Evolutionary conservation across 345 rosid species (phyloP), one percentile per base, ranked within the genome.

Genomic region (Sonneratia alba): DNA sequence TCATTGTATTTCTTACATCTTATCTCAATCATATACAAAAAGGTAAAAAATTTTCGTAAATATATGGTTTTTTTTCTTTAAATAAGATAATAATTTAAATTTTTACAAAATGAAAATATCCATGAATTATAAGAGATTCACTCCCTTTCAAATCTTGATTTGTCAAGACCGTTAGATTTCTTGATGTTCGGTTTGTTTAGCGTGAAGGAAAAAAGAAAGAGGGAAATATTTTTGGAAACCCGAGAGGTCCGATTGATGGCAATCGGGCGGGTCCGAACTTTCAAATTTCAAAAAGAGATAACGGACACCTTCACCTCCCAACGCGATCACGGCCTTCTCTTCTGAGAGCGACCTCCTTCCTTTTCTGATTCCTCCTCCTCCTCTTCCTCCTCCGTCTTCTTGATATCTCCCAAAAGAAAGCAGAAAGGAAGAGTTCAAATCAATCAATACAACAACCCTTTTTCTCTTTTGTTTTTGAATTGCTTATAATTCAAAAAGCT

Each of bases 261-360:
- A 40, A 3, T 2, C 21, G 43, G 63, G 47, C 73, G 73, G 64
- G 63, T 75, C 65, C 70, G 27, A 19, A 55, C 70, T 63, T 75
- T 75, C 78, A 75, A 75, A 70, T 75, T 75, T 70, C 55, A 65
- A 75, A 73, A 42, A 59, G 1, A 12, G 18, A 40, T 12, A 69
- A 66, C 75, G 69, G 62, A 51, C 75, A 22, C 71, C 36, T 45
- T 68, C 43, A 67, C 62, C 64, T 53, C 27, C 66, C 7, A 32
- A 62, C 61, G 16, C 16, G 16, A 61, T 32, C 62, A 38, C 48
- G 62, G 21, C 53, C 65, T 15, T 14, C 51, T 62, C 11, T 61
- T 21, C 37, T 70, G 38, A 40, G 27, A 66, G 38, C 71, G 9
- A 48, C 66, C 38, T 6, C 70, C 66, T 49, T 38, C 38, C 63